A percentile compares a stretch with the other conserved stretches of the same genome.
Conservation (phyloP, 1,284 basidiomycete genomes). For the Phylloboletellus chloephorus region DNA sequence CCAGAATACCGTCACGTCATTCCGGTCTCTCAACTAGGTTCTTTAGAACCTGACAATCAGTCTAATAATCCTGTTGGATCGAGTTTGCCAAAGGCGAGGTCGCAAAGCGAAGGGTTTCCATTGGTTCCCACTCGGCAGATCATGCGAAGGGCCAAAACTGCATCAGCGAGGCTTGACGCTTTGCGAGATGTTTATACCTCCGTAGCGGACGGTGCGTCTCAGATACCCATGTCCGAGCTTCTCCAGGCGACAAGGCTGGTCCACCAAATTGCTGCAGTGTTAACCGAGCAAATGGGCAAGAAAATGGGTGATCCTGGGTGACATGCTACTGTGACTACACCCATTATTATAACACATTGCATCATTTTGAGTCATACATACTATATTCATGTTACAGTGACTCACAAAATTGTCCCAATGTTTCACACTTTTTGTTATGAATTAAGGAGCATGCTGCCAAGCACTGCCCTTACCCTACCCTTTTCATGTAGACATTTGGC, state of each 20-base stretch:
- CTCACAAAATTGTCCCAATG: too few species aligned
- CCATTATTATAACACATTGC: constrained; percentile 32
- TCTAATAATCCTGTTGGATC: neutral
- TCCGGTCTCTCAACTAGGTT: neutral
- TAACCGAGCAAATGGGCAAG: constrained; percentile 36
- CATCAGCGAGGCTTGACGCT: constrained; percentile 32
- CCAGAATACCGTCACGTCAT: neutral
- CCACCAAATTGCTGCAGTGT: constrained; percentile 33
- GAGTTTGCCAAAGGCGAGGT: constrained; percentile 5
- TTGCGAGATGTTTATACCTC: constrained; percentile 33
- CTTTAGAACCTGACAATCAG: constrained; percentile 3
- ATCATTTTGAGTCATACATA: too few species aligned
- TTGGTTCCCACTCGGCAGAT: constrained; percentile 14
- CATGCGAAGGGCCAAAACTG: constrained; percentile 28
- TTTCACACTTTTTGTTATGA: too few species aligned
- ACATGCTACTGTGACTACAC: constrained; percentile 1
- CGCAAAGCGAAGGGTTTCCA: constrained; percentile 10
- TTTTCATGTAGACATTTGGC: constrained; percentile 56
- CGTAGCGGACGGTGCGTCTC: constrained; percentile 34
- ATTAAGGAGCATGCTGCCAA: too few species aligned
- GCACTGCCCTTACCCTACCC: too few species aligned
- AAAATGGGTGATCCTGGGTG: constrained; percentile 20
- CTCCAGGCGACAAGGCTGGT: constrained; percentile 34
- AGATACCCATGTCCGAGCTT: constrained; percentile 36
- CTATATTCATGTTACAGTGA: constrained; percentile 46